Evolutionary conservation across 495 filamentous ascomycete species (phyloP).

Genomic region (Tuber aestivum): DNA sequence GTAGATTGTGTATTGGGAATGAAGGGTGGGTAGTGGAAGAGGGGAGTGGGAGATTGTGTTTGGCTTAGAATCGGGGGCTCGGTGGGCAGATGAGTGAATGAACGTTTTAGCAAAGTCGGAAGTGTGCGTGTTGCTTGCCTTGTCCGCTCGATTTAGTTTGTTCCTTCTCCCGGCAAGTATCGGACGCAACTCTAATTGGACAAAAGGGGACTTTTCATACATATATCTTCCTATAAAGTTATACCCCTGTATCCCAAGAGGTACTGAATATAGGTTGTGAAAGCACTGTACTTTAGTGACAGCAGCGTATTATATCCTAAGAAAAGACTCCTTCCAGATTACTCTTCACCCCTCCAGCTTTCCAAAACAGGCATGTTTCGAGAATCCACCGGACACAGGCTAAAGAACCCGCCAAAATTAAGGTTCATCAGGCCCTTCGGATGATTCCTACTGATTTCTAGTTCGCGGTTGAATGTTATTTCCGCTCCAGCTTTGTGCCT

Average conservation of each 20-base stretch:
- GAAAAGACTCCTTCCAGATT: background rate
- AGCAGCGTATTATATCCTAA: background rate
- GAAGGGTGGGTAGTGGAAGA: conserved; percentile 52
- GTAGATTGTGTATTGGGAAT: conserved; percentile 55
- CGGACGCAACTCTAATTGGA: background rate
- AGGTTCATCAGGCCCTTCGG: too few species aligned
- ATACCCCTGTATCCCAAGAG: background rate
- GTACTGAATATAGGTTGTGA: background rate
- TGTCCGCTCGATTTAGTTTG: background rate
- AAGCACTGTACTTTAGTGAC: background rate
- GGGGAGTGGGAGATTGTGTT: conserved; percentile 42
- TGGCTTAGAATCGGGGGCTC: background rate
- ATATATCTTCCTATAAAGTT: background rate
- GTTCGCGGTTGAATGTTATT: too few species aligned
- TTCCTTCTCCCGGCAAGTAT: background rate
- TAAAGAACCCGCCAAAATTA: too few species aligned
- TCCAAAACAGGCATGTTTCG: too few species aligned
- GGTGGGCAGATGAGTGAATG: background rate
- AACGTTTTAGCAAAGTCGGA: background rate
- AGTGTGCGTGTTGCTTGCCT: background rate
- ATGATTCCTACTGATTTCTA: too few species aligned
- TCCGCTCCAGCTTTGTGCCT: too few species aligned
- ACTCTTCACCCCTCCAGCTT: too few species aligned
- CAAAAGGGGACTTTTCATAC: background rate
- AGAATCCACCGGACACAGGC: too few species aligned